Evolutionary conservation across 306 rosid species (phyloP).

Genomic region (Pterocarpus macrocarpus): DNA sequence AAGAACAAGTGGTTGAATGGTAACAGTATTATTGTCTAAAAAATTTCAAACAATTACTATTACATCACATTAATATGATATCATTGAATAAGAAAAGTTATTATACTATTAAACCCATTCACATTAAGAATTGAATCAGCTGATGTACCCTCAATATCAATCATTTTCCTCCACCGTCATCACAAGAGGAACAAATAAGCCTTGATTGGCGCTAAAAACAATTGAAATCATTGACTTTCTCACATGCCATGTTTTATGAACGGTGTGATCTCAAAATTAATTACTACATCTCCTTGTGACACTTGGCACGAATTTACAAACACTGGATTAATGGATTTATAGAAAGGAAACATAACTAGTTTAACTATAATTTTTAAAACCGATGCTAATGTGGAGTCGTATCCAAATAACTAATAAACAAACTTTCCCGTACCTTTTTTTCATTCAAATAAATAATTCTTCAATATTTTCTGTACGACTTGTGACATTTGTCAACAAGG

Average conservation of each 20-base stretch:
- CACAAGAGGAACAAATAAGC: conserved; percentile 25
- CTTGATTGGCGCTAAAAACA: conserved; percentile 4
- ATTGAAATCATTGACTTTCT: conserved; percentile 46
- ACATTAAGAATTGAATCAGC: background rate
- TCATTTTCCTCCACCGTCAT: conserved; percentile 5
- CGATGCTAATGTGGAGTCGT: background rate
- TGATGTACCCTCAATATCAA: conserved; percentile 3
- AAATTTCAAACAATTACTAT: too few relatives aligned
- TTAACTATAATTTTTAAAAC: conserved; percentile 8
- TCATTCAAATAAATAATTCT: background rate
- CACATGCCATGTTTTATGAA: conserved; percentile 40
- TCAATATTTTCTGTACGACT: background rate
- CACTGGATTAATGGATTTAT: background rate
- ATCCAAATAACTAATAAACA: background rate
- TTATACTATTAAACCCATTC: background rate
- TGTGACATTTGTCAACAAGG: conserved; percentile 39
- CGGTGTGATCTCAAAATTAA: background rate
- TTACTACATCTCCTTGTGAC: background rate
- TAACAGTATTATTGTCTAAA: too few relatives aligned
- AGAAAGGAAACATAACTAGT: background rate
- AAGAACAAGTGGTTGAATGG: too few relatives aligned
- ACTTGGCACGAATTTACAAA: conserved; percentile 40
- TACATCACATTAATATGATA: too few relatives aligned
- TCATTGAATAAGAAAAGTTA: background rate
- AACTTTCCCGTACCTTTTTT: background rate